Percentiles rank a stretch among this genome's conserved stretches.
These are phyloP conservation scores for Leccinum boreale DNA, from an alignment of 768 basidiomycete genomes.

Conservation along the genomic window DNA sequence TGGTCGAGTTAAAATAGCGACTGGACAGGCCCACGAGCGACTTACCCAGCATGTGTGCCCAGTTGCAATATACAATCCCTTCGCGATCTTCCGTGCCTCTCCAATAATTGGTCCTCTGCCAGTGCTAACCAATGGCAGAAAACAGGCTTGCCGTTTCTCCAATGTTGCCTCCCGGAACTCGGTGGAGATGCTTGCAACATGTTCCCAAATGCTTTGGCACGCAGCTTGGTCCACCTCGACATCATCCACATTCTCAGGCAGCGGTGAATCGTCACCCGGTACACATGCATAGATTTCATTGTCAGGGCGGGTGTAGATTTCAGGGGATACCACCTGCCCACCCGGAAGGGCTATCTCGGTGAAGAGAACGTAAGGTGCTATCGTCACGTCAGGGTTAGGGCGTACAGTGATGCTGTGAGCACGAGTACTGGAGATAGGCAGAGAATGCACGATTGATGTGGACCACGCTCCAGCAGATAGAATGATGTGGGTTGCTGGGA, in stretches of 20 bases:
- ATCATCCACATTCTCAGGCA: constrained; percentile 71
- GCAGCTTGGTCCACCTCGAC: constrained; percentile 56
- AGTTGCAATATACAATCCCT: constrained; percentile 66
- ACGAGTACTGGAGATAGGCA: constrained; percentile 62
- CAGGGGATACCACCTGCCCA: constrained; percentile 44
- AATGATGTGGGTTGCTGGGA: constrained; percentile 66
- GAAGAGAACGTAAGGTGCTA: constrained; percentile 80
- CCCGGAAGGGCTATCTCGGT: constrained; percentile 59
- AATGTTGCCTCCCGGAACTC: constrained; percentile 53
- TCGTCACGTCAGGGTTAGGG: constrained; percentile 38
- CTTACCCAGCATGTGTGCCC: constrained; percentile 82
- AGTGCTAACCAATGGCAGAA: constrained; percentile 58
- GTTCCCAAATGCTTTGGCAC: constrained; percentile 51
- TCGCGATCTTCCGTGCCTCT: constrained; percentile 49
- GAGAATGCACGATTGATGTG: constrained; percentile 48
- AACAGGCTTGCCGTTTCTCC: constrained; percentile 68
- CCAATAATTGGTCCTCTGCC: constrained; percentile 72
- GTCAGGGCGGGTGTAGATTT: constrained; percentile 70
- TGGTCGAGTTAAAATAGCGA: constrained; percentile 3
- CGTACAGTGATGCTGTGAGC: constrained; percentile 72
- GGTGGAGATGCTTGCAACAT: constrained; percentile 60
- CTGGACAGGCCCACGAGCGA: constrained; percentile 5
- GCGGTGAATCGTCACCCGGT: constrained; percentile 65
- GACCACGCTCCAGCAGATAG: constrained; percentile 91
- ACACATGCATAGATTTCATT: constrained; percentile 78